Evolutionary conservation across 306 rosid species (phyloP).

Genomic region (Casuarina cunninghamiana): DNA sequence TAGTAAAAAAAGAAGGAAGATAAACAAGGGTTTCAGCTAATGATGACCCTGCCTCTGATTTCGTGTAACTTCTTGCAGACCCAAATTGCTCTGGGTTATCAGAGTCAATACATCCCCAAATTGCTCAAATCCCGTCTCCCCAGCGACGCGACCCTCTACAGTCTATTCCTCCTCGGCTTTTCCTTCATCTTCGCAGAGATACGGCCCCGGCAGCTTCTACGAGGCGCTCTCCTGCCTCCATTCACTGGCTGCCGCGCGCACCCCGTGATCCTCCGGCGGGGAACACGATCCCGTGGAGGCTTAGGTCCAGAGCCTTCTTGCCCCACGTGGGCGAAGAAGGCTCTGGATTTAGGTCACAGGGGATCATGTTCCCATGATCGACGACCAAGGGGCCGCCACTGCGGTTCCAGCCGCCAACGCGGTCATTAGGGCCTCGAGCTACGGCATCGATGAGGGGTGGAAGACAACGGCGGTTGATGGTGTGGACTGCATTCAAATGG

Average conservation of each 20-base stretch:
- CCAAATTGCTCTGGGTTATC: no score
- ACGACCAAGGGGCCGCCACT: constrained; percentile 52
- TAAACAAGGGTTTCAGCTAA: no score
- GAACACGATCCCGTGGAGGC: no score
- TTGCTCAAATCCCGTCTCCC: constrained; percentile 68
- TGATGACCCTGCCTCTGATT: no score
- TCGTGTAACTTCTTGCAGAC: no score
- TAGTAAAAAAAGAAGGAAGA: no score
- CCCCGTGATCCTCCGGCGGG: constrained; percentile 60
- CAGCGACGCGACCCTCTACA: constrained; percentile 67
- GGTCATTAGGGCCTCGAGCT: constrained; percentile 61
- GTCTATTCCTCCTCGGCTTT: constrained; percentile 71
- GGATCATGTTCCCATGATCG: constrained; percentile 85
- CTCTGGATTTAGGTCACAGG: constrained; percentile 79
- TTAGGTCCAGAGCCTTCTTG: not conserved
- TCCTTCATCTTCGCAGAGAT: constrained; percentile 86
- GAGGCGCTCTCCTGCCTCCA: constrained; percentile 64
- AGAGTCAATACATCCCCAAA: constrained; percentile 11
- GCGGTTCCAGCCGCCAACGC: constrained; percentile 72
- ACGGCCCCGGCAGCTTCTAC: constrained; percentile 69
- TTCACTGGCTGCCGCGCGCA: constrained; percentile 68
- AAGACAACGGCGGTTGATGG: constrained; percentile 66
- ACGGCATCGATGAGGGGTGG: constrained; percentile 73
- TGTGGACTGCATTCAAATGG: constrained; percentile 82
- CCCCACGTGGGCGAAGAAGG: constrained; percentile 79